Conservation (phyloP, 306 rosid genomes). For the Vigna reflexopilosa region DNA sequence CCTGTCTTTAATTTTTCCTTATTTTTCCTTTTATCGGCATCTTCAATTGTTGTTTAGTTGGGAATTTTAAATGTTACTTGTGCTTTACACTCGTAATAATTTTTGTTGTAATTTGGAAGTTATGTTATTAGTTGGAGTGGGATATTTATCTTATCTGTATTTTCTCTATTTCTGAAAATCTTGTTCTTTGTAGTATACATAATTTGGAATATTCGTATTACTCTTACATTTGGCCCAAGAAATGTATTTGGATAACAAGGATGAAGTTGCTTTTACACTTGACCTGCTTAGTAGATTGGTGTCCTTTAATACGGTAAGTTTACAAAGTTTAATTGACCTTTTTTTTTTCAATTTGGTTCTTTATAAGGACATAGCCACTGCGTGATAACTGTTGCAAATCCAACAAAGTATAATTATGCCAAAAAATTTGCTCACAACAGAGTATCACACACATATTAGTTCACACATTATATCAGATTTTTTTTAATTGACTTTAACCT, state of each 20-base stretch:
- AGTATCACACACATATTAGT: no score
- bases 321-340: slow-evolving; percentile 36
- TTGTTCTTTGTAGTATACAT: slow-evolving; percentile 62
- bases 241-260: slow-evolving; percentile 60
- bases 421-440: no score
- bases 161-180: slow-evolving; percentile 31
- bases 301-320: slow-evolving; percentile 77
- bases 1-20: no score
- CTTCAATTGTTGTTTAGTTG: no score
- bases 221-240: slow-evolving; percentile 85
- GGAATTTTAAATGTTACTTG: neutral
- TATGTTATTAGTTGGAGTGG: slow-evolving; percentile 26
- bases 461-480: no score
- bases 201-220: slow-evolving; percentile 77
- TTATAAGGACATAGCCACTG: slow-evolving; percentile 21
- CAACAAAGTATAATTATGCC: neutral
- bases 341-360: slow-evolving; percentile 36
- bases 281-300: slow-evolving; percentile 85
- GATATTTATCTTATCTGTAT: slow-evolving; percentile 39
- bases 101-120: slow-evolving; percentile 27
- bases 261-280: slow-evolving; percentile 72
- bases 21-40: no score
- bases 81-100: slow-evolving; percentile 19
- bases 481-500: no score
- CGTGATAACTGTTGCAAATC: slow-evolving; percentile 12